Conservation (phyloP, 1,284 basidiomycete species). For the Anthracocystis walkeri region DNA sequence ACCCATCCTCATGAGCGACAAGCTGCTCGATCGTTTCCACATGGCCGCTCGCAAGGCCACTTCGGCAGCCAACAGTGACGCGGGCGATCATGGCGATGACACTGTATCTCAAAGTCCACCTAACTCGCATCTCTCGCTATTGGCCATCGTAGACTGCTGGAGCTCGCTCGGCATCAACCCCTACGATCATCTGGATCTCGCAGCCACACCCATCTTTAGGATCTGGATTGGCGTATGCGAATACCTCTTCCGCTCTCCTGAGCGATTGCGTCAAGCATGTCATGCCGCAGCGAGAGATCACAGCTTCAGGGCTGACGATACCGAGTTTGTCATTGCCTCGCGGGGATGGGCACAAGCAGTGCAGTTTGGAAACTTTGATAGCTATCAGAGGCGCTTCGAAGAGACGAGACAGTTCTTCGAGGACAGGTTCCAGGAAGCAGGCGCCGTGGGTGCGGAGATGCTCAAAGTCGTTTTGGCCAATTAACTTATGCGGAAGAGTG, state of each 20-base stretch:
- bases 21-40: slow-evolving; percentile 88
- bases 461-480: slow-evolving; percentile 78
- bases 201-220: slow-evolving; percentile 94
- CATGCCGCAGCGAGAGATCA: slow-evolving; percentile 80
- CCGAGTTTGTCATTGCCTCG: slow-evolving; percentile 93
- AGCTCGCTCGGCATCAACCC: slow-evolving; percentile 86
- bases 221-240: slow-evolving; percentile 98
- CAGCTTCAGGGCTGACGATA: slow-evolving; percentile 87
- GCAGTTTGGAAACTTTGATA: slow-evolving; percentile 88
- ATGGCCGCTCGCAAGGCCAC: slow-evolving; percentile 74
- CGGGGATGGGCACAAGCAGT: slow-evolving; percentile 85
- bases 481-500: not conserved
- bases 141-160: slow-evolving; percentile 99
- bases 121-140: slow-evolving; percentile 94
- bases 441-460: slow-evolving; percentile 86
- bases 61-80: slow-evolving; percentile 9
- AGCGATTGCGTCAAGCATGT: slow-evolving; percentile 57
- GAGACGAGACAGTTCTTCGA: slow-evolving; percentile 86
- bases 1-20: slow-evolving; percentile 87
- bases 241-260: slow-evolving; percentile 83
- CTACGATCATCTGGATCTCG: slow-evolving; percentile 89
- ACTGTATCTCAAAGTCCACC: slow-evolving; percentile 66
- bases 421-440: slow-evolving; percentile 86
- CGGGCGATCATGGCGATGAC: slow-evolving; percentile 27
- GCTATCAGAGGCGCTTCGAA: slow-evolving; percentile 85